A percentile compares a stretch with the other conserved stretches of the same genome.
Evolutionary conservation across 169 alveolate species (phyloP).

Genomic region (Babesia divergens): DNA sequence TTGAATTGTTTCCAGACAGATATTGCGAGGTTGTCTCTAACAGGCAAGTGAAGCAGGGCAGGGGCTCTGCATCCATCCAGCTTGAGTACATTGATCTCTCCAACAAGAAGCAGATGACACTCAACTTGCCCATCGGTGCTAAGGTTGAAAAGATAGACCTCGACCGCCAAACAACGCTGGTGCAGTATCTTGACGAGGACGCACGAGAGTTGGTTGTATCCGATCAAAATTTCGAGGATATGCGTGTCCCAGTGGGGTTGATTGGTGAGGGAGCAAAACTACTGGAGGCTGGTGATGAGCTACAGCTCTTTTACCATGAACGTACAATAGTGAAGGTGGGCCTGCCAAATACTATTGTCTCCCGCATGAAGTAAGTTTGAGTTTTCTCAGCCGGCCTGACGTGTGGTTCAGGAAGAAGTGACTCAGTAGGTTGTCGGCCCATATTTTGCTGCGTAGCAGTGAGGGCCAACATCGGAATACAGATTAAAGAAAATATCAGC

Average conservation of each 20-base stretch:
- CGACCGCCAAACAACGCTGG: slow-evolving; percentile 25
- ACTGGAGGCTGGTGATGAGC: slow-evolving; percentile 55
- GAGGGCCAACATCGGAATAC: too few species aligned
- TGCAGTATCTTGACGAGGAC: slow-evolving; percentile 59
- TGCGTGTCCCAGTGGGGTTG: slow-evolving; percentile 11
- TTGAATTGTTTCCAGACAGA: slow-evolving; percentile 7
- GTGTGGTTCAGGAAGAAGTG: slow-evolving; percentile 10
- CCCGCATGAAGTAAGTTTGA: slow-evolving; percentile 31
- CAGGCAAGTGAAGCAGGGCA: slow-evolving; percentile 61
- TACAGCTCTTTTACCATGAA: slow-evolving; percentile 46
- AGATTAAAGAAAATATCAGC: too few species aligned
- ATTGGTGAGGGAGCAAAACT: slow-evolving; percentile 35
- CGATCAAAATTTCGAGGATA: slow-evolving; percentile 57
- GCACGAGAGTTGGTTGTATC: slow-evolving; percentile 45
- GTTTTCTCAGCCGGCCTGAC: background rate
- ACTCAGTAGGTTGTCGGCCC: too few species aligned
- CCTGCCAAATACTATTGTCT: slow-evolving; percentile 32
- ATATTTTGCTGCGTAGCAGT: too few species aligned
- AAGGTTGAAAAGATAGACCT: slow-evolving; percentile 59
- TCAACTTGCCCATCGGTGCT: slow-evolving; percentile 51
- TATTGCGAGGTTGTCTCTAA: slow-evolving; percentile 55
- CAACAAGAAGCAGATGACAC: slow-evolving; percentile 46
- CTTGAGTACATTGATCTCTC: slow-evolving; percentile 47
- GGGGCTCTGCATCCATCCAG: slow-evolving; percentile 65
- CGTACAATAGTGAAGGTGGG: slow-evolving; percentile 48